A percentile compares a stretch with the other conserved stretches of the same genome.
These are phyloP conservation scores for Gossypium rotundifolium DNA, from an alignment of 345 rosid genomes.

Conservation along the genomic window DNA sequence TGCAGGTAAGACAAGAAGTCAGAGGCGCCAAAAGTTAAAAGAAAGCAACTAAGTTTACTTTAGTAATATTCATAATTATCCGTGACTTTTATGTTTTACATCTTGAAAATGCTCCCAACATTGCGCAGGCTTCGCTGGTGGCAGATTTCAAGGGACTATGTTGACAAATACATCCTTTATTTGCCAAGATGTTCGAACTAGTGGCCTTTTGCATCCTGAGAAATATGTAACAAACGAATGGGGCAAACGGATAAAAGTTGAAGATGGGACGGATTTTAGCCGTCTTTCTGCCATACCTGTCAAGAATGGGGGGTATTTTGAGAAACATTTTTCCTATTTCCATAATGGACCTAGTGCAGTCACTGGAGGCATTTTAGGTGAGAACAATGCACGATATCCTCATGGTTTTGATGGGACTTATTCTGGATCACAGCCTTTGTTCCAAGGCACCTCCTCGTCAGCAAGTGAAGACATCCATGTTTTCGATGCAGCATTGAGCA, in stretches of 20 bases:
- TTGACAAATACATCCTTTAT: slow-evolving; percentile 40
- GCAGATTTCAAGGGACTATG: slow-evolving; percentile 29
- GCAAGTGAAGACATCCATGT: slow-evolving; percentile 31
- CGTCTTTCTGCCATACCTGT: slow-evolving; percentile 30
- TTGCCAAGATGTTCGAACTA: slow-evolving; percentile 48
- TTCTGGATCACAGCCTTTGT: slow-evolving; percentile 26
- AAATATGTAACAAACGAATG: slow-evolving; percentile 37
- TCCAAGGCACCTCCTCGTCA: slow-evolving; percentile 31
- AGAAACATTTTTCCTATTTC: too few relatives aligned
- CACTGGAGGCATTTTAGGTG: slow-evolving; percentile 24
- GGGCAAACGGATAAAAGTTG: slow-evolving; percentile 43
- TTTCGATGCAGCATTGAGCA: slow-evolving; percentile 27
- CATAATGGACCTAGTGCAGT: slow-evolving; percentile 19
- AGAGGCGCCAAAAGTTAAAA: too few relatives aligned
- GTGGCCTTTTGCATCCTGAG: slow-evolving; percentile 29
- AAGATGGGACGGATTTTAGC: slow-evolving; percentile 34
- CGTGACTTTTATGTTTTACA: not conserved
- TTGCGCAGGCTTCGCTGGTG: slow-evolving; percentile 32
- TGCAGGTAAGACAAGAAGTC: not conserved
- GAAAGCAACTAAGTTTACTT: too few relatives aligned
- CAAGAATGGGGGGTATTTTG: slow-evolving; percentile 19
- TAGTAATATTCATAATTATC: not conserved
- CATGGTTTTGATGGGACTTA: slow-evolving; percentile 24
- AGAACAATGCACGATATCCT: slow-evolving; percentile 18
- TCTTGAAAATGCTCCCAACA: not conserved